Evolutionary conservation across 83 land plant species (phyloP).

Genomic region (Diphasiastrum complanatum): DNA sequence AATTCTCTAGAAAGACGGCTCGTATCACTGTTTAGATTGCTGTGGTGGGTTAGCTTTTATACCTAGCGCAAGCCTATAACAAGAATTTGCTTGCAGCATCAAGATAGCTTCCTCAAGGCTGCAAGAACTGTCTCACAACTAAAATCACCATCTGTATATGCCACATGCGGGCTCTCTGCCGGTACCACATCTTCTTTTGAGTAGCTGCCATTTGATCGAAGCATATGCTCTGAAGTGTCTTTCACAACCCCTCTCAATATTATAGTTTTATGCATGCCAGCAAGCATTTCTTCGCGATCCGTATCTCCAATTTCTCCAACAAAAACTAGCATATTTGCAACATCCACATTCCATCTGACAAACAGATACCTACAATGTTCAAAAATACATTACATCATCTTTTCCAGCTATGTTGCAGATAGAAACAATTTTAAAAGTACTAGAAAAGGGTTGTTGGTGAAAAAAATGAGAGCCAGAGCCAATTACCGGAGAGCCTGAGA

Average conservation of each 20-base stretch:
- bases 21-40: no score
- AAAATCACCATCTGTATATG: conserved; percentile 15
- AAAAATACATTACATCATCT: background rate
- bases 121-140: conserved; percentile 17
- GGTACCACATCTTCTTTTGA: conserved; percentile 47
- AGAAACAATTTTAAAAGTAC: no score
- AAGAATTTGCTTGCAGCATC: no score
- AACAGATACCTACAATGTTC: conserved; percentile 48
- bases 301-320: conserved; percentile 71
- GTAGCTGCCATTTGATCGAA: conserved; percentile 39
- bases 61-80: no score
- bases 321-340: conserved; percentile 53
- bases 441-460: no score
- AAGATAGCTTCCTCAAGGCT: conserved; percentile 39
- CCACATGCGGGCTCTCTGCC: conserved; percentile 50
- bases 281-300: conserved; percentile 68
- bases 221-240: conserved; percentile 15
- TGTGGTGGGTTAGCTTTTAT: no score
- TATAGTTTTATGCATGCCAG: conserved; percentile 56
- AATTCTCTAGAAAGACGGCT: no score
- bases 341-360: conserved; percentile 60
- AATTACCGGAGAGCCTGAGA: conserved; percentile 73
- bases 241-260: conserved; percentile 51
- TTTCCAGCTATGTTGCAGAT: no score
- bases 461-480: background rate